These are phyloP conservation scores for Bimuria novae-zelandiae DNA, from an alignment of 2,329 filamentous ascomycete species.

Conservation along the genomic window DNA sequence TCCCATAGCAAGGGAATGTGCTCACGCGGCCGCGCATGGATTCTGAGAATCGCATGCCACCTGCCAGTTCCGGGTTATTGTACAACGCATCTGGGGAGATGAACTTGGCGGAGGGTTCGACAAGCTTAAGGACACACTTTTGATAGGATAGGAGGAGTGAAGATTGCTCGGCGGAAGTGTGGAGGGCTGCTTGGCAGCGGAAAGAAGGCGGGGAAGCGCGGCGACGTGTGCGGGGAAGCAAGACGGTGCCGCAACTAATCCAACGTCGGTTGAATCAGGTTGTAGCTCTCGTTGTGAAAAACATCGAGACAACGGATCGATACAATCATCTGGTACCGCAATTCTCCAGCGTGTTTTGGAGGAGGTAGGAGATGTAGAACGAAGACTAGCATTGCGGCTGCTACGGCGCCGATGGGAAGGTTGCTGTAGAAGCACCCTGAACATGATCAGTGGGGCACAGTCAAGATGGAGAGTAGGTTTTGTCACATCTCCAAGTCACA, in stretches of 20 bases:
- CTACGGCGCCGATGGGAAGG: conserved; percentile 56
- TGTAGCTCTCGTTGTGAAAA: too few relatives aligned
- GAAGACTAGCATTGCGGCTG: conserved; percentile 45
- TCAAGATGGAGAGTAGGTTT: too few relatives aligned
- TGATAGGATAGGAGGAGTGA: background rate
- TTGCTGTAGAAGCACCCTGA: conserved; percentile 52
- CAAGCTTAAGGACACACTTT: background rate
- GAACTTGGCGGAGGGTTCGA: conserved; percentile 2
- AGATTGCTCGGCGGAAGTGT: conserved; percentile 7
- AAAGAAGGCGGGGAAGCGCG: background rate
- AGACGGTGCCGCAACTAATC: too few relatives aligned
- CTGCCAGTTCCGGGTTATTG: background rate
- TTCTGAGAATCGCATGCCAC: too few relatives aligned
- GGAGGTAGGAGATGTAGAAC: conserved; percentile 44
- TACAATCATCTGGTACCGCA: too few relatives aligned
- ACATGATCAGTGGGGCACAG: too few relatives aligned
- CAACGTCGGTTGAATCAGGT: too few relatives aligned
- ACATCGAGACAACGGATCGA: too few relatives aligned
- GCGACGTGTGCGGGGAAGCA: conserved; percentile 5
- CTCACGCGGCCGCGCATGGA: background rate
- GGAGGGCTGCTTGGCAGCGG: background rate
- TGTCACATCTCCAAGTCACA: conserved; percentile 52
- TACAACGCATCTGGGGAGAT: background rate
- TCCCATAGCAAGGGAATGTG: background rate
- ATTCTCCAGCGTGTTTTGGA: too few relatives aligned